phyloP scores from a whole-genome alignment of 768 basidiomycete species.

The Tricholoma furcatifolium region DNA sequence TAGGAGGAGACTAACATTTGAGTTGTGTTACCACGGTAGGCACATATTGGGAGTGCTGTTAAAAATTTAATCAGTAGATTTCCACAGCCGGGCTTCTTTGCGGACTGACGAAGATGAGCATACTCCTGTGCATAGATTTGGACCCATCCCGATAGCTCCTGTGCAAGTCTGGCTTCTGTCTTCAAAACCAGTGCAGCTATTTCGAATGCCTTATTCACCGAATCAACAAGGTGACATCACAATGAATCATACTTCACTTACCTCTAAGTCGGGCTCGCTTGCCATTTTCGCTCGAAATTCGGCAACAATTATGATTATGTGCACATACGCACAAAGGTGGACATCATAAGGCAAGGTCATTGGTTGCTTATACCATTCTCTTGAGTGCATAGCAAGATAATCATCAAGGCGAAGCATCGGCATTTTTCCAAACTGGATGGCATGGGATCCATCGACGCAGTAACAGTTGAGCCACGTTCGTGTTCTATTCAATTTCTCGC shows the following conservation, averaged over 20 bases:
- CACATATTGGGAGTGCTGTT: constrained; percentile 41
- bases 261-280: constrained; percentile 3
- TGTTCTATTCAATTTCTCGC: constrained; percentile 68
- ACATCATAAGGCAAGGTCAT: constrained; percentile 41
- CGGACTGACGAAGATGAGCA: constrained; percentile 31
- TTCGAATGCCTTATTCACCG: constrained; percentile 29
- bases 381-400: constrained; percentile 49
- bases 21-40: constrained; percentile 42
- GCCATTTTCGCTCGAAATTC: constrained; percentile 34
- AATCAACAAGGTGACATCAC: neutral
- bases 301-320: constrained; percentile 48
- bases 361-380: constrained; percentile 46
- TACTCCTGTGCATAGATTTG: constrained; percentile 39
- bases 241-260: neutral
- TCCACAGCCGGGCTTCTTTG: neutral
- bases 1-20: constrained; percentile 32
- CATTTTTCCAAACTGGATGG: constrained; percentile 75
- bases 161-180: constrained; percentile 35
- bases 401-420: constrained; percentile 66
- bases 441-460: constrained; percentile 71
- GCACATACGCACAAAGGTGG: constrained; percentile 53
- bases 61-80: neutral
- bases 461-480: constrained; percentile 78
- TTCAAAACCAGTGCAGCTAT: constrained; percentile 32
- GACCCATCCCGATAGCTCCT: constrained; percentile 39